These are phyloP conservation scores for Orbilia brochopaga DNA, from an alignment of 2,329 filamentous ascomycete genomes.

Conservation along the genomic window DNA sequence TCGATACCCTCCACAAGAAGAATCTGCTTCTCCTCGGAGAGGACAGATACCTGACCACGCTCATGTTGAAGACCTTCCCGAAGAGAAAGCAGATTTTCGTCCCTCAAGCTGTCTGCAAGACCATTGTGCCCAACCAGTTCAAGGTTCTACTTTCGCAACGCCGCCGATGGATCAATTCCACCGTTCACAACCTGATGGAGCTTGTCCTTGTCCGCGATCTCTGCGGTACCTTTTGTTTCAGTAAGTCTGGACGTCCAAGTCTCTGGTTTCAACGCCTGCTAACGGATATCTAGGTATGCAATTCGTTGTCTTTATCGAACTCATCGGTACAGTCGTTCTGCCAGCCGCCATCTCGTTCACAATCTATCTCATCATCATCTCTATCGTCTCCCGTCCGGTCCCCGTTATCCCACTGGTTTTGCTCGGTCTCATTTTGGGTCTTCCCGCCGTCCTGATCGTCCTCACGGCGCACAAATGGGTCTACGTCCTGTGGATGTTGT, in stretches of 20 bases:
- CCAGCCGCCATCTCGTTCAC: slow-evolving; percentile 97
- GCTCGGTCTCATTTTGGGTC: slow-evolving; percentile 85
- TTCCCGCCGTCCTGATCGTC: slow-evolving; percentile 88
- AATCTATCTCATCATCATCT: slow-evolving; percentile 73
- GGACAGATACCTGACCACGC: slow-evolving; percentile 91
- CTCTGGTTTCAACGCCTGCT: slow-evolving; percentile 15
- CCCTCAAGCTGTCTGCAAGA: slow-evolving; percentile 98
- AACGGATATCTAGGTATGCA: slow-evolving; percentile 70
- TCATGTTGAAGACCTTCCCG: slow-evolving; percentile 98
- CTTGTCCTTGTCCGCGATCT: slow-evolving; percentile 92
- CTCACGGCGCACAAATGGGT: slow-evolving; percentile 90
- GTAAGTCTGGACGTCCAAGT: slow-evolving; percentile 57
- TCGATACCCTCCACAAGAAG: slow-evolving; percentile 98
- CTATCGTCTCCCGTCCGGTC: slow-evolving; percentile 53
- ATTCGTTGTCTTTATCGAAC: slow-evolving; percentile 94
- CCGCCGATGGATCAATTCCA: slow-evolving; percentile 98
- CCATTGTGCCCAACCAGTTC: slow-evolving; percentile 91
- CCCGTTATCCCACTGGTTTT: slow-evolving; percentile 84
- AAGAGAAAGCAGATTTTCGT: slow-evolving; percentile 99
- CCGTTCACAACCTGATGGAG: slow-evolving; percentile 98
- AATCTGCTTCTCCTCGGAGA: slow-evolving; percentile 89
- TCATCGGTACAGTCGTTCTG: slow-evolving; percentile 90
- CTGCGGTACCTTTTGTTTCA: slow-evolving; percentile 99
- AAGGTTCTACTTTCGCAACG: slow-evolving; percentile 90
- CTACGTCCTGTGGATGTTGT: slow-evolving; percentile 95